Conservation (phyloP, 2,329 filamentous ascomycete genomes). For the Cercospora beticola region DNA sequence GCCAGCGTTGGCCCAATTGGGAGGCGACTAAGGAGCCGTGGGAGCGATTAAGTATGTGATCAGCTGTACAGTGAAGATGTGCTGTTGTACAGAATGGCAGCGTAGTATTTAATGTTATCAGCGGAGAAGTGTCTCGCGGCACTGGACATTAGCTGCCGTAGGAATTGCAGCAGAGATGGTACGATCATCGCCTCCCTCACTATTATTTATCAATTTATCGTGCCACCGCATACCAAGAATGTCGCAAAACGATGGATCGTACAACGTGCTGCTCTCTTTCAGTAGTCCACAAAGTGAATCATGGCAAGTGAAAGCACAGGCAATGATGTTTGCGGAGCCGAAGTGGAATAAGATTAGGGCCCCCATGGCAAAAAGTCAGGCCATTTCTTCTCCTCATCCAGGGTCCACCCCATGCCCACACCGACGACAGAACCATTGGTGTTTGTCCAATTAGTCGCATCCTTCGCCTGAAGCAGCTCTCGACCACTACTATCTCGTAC, state of each 20-base stretch:
- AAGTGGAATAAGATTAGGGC: neutral
- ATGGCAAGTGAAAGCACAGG: neutral
- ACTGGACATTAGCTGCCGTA: neutral
- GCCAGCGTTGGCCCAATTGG: slow-evolving; percentile 40
- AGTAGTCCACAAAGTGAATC: neutral
- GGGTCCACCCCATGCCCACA: slow-evolving; percentile 3
- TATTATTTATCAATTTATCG: neutral
- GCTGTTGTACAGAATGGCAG: neutral
- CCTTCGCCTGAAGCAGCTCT: neutral
- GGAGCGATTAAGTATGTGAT: slow-evolving; percentile 21
- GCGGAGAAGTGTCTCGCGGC: neutral
- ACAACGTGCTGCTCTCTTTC: neutral
- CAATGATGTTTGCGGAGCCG: neutral
- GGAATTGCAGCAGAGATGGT: neutral
- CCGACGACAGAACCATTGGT: neutral
- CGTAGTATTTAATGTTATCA: neutral
- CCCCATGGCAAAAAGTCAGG: neutral
- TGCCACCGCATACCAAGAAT: neutral
- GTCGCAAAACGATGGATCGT: neutral
- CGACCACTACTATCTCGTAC: neutral
- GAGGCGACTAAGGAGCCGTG: slow-evolving; percentile 48
- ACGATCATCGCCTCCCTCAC: neutral
- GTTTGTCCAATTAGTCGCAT: neutral
- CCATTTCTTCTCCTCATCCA: slow-evolving; percentile 6
- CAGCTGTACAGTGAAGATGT: neutral